Evolutionary conservation across 1,139 yeast species (phyloP).

Genomic region (Candida glucosophila): DNA sequence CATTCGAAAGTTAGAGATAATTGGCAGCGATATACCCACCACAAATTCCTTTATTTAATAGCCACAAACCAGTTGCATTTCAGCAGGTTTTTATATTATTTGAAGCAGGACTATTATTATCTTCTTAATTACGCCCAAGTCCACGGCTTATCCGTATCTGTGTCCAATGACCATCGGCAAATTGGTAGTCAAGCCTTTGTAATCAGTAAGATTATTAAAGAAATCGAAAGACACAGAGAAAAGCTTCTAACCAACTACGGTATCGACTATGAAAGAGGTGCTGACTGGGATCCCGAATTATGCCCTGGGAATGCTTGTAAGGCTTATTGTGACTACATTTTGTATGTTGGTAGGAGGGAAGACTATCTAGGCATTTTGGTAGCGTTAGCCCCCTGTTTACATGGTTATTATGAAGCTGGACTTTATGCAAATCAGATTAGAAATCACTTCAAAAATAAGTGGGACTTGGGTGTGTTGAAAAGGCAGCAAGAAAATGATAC

Average conservation of each 20-base stretch:
- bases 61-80: slow-evolving; percentile 46
- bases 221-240: slow-evolving; percentile 46
- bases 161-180: slow-evolving; percentile 48
- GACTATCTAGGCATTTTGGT: slow-evolving; percentile 61
- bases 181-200: slow-evolving; percentile 45
- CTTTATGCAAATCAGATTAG: slow-evolving; percentile 6
- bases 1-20: slow-evolving; percentile 48
- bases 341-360: slow-evolving; percentile 40
- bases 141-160: slow-evolving; percentile 57
- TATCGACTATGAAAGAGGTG: slow-evolving; percentile 35
- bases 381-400: slow-evolving; percentile 69
- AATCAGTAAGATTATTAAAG: slow-evolving; percentile 44
- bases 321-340: slow-evolving; percentile 53
- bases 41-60: slow-evolving; percentile 49
- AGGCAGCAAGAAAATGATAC: slow-evolving; percentile 13
- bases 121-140: slow-evolving; percentile 61
- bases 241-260: slow-evolving; percentile 40
- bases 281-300: slow-evolving; percentile 30
- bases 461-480: slow-evolving; percentile 4
- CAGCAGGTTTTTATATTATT: slow-evolving; percentile 45
- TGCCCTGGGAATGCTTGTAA: slow-evolving; percentile 48
- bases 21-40: slow-evolving; percentile 57
- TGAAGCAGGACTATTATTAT: slow-evolving; percentile 68
- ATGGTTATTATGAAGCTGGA: slow-evolving; percentile 61
- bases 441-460: slow-evolving; percentile 5